Evolutionary conservation across 1,284 basidiomycete species (phyloP), one percentile per base, ranked within the genome.

Genomic region (Jaminaea rosea): DNA sequence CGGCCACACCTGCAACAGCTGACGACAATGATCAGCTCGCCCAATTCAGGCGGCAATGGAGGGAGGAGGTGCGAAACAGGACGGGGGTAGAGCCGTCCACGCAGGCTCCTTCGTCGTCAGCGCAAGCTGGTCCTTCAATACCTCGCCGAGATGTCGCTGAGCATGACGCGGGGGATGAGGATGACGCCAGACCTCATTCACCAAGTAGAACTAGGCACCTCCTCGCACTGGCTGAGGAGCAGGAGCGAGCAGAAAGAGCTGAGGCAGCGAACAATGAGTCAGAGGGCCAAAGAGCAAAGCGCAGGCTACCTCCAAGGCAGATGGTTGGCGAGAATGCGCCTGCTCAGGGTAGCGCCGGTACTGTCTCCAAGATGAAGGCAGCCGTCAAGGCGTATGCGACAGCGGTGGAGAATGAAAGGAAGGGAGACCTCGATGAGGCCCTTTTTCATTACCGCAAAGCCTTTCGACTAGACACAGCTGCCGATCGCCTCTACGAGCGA

Each of bases 401-500:
- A 23, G 66, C 63, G 9, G 66, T 67, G 24, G 59, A 61, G 21
- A 59, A 58, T 50, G 66, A 69, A 37, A 53, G 65, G 17, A 55
- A 53, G 21, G 65, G 65, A 2, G 51, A 61, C 11, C 55, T 65
- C 8, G 60, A 65, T 29, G 39, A 66, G 21, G 66, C 66, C 1
- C 57, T 67, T 1, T 29, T 39, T 2, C 58, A 56, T 7, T 69
- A 69, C 31, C 60, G 65, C 24, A 53, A 55, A 23, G 66, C 66
- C 7, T 69, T 69, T 47, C 56, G 59, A 48, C 60, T 67, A 37
- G 56, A 69, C 52, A 49, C 50, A 19, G 49, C 59, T 45, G 60
- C 60, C 4, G 66, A 69, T 47, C 52, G 50, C 3, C 57, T 69
- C 32, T 69, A 65, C 42, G 60, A 69, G 28, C 53, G 66, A 1